A percentile compares a stretch with the other conserved stretches of the same genome.
Conservation (phyloP, 75 land plant species). For the Picea glauca region DNA sequence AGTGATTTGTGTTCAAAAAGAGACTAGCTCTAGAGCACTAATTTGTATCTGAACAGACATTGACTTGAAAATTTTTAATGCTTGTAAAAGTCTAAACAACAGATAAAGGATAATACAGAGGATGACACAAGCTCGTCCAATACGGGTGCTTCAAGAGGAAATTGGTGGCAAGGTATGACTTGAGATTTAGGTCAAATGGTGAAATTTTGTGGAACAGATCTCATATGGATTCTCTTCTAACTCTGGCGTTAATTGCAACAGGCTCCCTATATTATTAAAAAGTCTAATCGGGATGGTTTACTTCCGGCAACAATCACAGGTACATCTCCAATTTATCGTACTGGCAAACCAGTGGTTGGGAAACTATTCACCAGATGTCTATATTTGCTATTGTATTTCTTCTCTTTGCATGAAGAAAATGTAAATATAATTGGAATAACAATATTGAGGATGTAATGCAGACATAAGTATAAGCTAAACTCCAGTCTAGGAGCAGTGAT, state of each 20-base stretch:
- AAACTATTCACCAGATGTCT: neutral
- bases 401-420: neutral
- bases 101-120: neutral
- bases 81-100: neutral
- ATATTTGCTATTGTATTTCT: neutral
- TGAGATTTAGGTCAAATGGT: neutral
- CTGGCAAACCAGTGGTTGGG: neutral
- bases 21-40: neutral
- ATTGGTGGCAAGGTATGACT: slow-evolving; percentile 7
- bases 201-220: neutral
- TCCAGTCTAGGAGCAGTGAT: neutral
- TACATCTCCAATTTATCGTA: neutral
- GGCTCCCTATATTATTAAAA: neutral
- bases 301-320: neutral
- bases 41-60: neutral
- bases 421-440: neutral
- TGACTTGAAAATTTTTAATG: neutral
- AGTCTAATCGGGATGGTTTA: neutral
- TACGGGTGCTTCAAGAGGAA: slow-evolving; percentile 2
- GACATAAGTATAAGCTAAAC: neutral
- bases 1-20: neutral
- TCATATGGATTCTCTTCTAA: neutral
- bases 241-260: neutral
- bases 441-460: neutral
- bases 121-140: slow-evolving; percentile 4